Base-by-base conservation (phyloP, 2,329 filamentous ascomycete genomes). In the Scopulariopsis brevicaulis region DNA sequence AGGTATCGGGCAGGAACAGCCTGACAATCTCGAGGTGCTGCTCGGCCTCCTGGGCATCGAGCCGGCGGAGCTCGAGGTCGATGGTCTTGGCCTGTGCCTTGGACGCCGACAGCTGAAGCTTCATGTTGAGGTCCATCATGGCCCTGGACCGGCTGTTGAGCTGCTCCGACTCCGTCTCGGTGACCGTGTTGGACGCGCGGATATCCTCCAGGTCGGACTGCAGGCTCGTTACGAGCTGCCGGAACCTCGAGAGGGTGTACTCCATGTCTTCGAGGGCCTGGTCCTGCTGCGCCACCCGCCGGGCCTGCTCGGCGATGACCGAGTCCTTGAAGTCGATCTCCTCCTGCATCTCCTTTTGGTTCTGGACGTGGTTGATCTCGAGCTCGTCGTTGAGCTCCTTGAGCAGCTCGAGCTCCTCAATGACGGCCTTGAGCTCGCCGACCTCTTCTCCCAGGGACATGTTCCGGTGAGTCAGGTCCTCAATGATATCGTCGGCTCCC, bases 81-180 rank as follows among this genome's bases (percentile, higher is more conserved):
- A 99, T 96, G 0, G 91, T 91, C 75, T 96, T 97, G 66, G 90
- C 86, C 69, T 96, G 93, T 2, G 93, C 88, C 75, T 96, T 96
- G 48, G 90, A 83, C 12, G 91, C 91, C 14, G 91, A 95, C 58
- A 89, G 82, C 67, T 96, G 93, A 51, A 99, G 80, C 73, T 96
- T 95, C 80, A 93, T 83, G 71, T 97, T 97, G 53, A 99, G 80
- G 66, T 99, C 93, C 83, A 96, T 89, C 87, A 99, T 96, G 57
- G 93, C 91, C 62, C 91, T 84, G 52, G 93, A 96, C 61, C 90
- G 87, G 65, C 83, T 89, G 63, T 86, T 92, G 58, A 97, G 82
- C 69, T 97, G 90, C 68, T 92, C 91, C 1, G 93, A 91, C 69
- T 97, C 92, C 18, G 87, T 87, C 70, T 97, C 94, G 1, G 91